Percentiles rank a stretch among this genome's conserved stretches.
Conservation (phyloP, 192 early-diverging fungal species). For the Gryganskiella cystojenkinii region DNA sequence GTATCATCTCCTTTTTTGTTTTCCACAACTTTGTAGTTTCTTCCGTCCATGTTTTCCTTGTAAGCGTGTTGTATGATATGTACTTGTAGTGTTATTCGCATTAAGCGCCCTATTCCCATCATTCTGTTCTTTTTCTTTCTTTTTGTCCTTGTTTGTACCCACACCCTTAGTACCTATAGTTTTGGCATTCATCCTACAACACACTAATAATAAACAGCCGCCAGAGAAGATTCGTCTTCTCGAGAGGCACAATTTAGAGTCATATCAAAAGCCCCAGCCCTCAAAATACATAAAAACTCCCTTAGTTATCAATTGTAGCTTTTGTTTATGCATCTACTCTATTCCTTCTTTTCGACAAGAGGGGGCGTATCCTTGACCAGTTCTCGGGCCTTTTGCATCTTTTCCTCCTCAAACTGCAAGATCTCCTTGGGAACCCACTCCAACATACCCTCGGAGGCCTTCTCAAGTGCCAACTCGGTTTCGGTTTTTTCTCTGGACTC, state of each 20-base stretch:
- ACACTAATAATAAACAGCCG: background rate
- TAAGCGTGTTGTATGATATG: too few species aligned
- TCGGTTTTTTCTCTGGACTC: constrained; percentile 22
- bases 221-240: background rate
- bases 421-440: constrained; percentile 66
- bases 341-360: too few species aligned
- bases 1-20: background rate
- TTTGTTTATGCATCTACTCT: too few species aligned
- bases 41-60: too few species aligned
- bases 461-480: constrained; percentile 47
- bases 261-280: background rate
- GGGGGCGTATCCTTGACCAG: constrained; percentile 9
- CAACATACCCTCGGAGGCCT: constrained; percentile 55
- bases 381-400: constrained; percentile 40
- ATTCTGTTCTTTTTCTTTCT: background rate
- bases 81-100: background rate
- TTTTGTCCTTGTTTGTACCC: background rate
- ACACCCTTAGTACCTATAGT: background rate
- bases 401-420: constrained; percentile 54
- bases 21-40: background rate
- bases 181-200: background rate
- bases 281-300: too few species aligned
- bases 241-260: background rate
- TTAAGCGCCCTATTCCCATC: background rate
- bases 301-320: too few species aligned